Evolutionary conservation across 352 stramenopile genomes (phyloP).

Genomic region (Pythium graminicola): DNA sequence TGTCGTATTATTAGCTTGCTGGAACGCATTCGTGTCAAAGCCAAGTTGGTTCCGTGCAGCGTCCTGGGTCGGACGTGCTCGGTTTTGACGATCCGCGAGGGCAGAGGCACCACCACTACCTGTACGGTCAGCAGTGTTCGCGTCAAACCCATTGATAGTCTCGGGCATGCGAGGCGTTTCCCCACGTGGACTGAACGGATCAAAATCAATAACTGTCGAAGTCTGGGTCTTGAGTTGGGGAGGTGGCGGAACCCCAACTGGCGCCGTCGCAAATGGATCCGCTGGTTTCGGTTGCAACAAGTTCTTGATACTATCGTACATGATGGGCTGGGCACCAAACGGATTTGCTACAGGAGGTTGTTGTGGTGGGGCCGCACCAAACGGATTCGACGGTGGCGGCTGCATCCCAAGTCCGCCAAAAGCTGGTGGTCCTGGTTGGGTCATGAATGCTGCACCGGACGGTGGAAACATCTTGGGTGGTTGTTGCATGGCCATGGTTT

Average conservation of each 20-base stretch:
- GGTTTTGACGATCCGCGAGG: slow-evolving; percentile 36
- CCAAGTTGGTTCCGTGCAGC: slow-evolving; percentile 47
- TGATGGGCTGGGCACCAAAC: slow-evolving; percentile 39
- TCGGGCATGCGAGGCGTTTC: slow-evolving; percentile 46
- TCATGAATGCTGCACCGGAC: slow-evolving; percentile 59
- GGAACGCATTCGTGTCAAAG: slow-evolving; percentile 49
- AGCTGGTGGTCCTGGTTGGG: slow-evolving; percentile 35
- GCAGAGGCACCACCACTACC: slow-evolving; percentile 19
- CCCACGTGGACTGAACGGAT: slow-evolving; percentile 58
- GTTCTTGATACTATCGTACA: slow-evolving; percentile 64
- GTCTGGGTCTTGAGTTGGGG: slow-evolving; percentile 26
- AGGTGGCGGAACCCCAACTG: background rate
- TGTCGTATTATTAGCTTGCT: slow-evolving; percentile 11
- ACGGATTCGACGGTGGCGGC: slow-evolving; percentile 21
- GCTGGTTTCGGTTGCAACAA: slow-evolving; percentile 34
- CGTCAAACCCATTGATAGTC: slow-evolving; percentile 13
- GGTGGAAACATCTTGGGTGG: slow-evolving; percentile 18
- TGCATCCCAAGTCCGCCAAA: slow-evolving; percentile 35
- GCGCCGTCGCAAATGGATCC: slow-evolving; percentile 40
- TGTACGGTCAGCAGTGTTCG: slow-evolving; percentile 11
- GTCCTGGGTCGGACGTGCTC: slow-evolving; percentile 59
- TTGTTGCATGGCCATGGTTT: slow-evolving; percentile 19
- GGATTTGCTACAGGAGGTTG: slow-evolving; percentile 26
- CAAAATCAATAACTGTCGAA: slow-evolving; percentile 63
- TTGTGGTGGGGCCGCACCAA: slow-evolving; percentile 1